Percentiles rank a stretch among this genome's conserved stretches.
Conservation (phyloP, 2,329 filamentous ascomycete species). For the Fusarium armeniacum region DNA sequence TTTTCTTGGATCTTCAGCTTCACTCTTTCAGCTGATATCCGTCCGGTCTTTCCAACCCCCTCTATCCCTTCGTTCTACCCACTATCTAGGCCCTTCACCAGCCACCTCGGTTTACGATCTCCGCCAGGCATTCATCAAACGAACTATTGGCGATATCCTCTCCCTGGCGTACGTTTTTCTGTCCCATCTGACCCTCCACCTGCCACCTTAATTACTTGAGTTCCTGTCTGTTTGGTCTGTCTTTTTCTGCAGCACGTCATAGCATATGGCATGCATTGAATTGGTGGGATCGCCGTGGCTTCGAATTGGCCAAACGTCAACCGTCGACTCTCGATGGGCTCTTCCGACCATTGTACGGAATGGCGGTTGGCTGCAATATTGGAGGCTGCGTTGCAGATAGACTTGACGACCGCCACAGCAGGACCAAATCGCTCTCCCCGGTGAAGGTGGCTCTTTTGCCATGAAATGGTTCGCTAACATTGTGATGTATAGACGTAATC, state of each 20-base stretch:
- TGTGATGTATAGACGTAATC: slow-evolving; percentile 39
- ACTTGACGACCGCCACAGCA: slow-evolving; percentile 20
- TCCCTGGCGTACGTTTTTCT: slow-evolving; percentile 49
- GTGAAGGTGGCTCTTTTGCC: slow-evolving; percentile 18
- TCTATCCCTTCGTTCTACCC: slow-evolving; percentile 42
- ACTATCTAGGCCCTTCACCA: slow-evolving; percentile 39
- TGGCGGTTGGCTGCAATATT: slow-evolving; percentile 41
- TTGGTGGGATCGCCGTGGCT: slow-evolving; percentile 34
- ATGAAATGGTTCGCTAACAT: slow-evolving; percentile 42
- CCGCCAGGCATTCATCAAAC: slow-evolving; percentile 42
- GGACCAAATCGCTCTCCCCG: slow-evolving; percentile 26
- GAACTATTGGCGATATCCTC: slow-evolving; percentile 51
- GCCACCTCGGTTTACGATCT: slow-evolving; percentile 43
- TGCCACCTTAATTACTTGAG: slow-evolving; percentile 38
- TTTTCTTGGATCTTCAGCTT: slow-evolving; percentile 56
- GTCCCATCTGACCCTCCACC: slow-evolving; percentile 41
- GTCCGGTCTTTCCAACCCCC: slow-evolving; percentile 55
- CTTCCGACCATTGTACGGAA: slow-evolving; percentile 42
- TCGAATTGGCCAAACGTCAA: slow-evolving; percentile 30
- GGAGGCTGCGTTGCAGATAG: slow-evolving; percentile 39
- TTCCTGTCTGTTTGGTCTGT: slow-evolving; percentile 28
- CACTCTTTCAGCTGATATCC: slow-evolving; percentile 60
- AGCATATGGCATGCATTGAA: slow-evolving; percentile 41
- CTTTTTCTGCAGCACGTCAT: slow-evolving; percentile 37
- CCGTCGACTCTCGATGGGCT: slow-evolving; percentile 15